phyloP scores from a whole-genome alignment of 331 rosid species.

The Rosa hybrid region DNA sequence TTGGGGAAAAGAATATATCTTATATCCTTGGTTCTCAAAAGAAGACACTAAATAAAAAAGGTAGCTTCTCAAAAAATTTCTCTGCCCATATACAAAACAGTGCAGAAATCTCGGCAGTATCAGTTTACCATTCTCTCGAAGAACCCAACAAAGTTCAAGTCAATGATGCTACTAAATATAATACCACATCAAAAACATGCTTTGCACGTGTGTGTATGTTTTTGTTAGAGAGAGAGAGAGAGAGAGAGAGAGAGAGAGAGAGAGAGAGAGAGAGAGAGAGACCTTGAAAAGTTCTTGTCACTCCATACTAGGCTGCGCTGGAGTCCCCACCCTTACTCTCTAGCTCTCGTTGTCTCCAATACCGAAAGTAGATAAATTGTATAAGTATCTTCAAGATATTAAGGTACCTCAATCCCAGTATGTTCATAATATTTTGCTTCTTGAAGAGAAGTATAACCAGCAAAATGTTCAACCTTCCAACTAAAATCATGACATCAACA shows the following conservation, averaged over 20 bases:
- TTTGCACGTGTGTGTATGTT: neutral
- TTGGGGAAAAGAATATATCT: too few species aligned
- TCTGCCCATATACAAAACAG: too few species aligned
- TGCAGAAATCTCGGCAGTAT: too few species aligned
- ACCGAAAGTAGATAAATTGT: constrained; percentile 37
- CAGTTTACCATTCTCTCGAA: too few species aligned
- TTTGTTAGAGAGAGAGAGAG: neutral
- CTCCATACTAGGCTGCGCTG: constrained; percentile 21
- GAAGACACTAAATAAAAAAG: too few species aligned
- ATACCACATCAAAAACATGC: too few species aligned
- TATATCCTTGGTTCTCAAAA: too few species aligned
- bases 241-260: constrained; percentile 15
- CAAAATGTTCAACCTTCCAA: neutral
- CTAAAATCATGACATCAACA: neutral
- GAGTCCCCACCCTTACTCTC: constrained; percentile 1
- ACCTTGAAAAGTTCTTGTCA: constrained; percentile 24
- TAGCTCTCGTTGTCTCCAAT: neutral
- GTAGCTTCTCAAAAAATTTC: too few species aligned
- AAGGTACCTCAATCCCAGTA: constrained; percentile 19
- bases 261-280: constrained; percentile 27
- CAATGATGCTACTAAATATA: too few species aligned
- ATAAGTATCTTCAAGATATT: constrained; percentile 37
- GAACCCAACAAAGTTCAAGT: too few species aligned
- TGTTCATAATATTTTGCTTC: neutral
- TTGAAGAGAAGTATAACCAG: neutral